Percentiles rank a stretch among this genome's conserved stretches.
Evolutionary conservation across 805 yeast genomes (phyloP).

Genomic region (Wickerhamomyces ciferrii): DNA sequence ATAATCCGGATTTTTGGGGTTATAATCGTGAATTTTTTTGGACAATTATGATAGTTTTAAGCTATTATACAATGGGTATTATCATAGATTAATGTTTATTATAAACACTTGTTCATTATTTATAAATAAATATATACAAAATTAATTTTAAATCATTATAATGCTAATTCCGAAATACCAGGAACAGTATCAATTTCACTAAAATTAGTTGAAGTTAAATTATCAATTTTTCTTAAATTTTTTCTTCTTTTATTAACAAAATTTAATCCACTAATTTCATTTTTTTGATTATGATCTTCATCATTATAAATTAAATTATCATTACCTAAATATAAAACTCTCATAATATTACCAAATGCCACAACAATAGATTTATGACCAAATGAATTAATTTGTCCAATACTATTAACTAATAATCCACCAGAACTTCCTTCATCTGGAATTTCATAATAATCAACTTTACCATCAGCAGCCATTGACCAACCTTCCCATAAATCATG

Average conservation of each 20-base stretch:
- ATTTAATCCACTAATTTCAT: conserved; percentile 40
- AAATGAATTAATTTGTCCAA: conserved; percentile 61
- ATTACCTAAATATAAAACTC: conserved; percentile 69
- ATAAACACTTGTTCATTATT: too few species aligned
- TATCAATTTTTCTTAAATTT: conserved; percentile 14
- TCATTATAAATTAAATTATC: conserved; percentile 65
- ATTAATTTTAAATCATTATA: conserved; percentile 1
- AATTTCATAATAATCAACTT: conserved; percentile 52
- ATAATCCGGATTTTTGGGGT: neutral
- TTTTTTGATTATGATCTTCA: conserved; percentile 35
- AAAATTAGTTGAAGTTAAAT: conserved; percentile 12
- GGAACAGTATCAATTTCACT: conserved; percentile 18
- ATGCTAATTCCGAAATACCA: conserved; percentile 14
- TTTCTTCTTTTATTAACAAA: conserved; percentile 49
- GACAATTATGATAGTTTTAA: too few species aligned
- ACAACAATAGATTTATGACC: conserved; percentile 77
- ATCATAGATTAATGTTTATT: too few species aligned
- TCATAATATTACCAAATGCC: conserved; percentile 68
- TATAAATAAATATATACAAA: neutral
- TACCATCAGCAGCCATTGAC: conserved; percentile 67
- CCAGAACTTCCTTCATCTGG: conserved; percentile 36
- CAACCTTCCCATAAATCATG: conserved; percentile 74
- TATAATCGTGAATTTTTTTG: too few species aligned
- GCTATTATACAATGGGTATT: too few species aligned
- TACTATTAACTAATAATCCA: conserved; percentile 45